Conservation (phyloP, 352 stramenopile genomes). For the Phytophthora lateralis region DNA sequence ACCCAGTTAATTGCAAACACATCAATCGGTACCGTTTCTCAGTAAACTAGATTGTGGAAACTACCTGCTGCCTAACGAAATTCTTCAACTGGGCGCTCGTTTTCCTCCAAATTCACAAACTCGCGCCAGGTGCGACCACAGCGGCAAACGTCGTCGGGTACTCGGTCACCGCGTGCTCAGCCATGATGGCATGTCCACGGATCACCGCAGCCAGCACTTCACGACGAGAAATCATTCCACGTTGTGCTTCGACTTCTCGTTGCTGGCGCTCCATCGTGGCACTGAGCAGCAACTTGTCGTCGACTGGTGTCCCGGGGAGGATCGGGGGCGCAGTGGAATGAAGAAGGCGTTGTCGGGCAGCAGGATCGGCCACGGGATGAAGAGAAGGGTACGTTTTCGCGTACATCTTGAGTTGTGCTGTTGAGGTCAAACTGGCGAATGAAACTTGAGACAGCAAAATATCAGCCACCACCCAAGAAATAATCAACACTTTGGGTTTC, state of each 20-base stretch:
- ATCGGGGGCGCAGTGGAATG: slow-evolving; percentile 19
- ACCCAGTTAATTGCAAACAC: too few relatives aligned
- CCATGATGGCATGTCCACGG: slow-evolving; percentile 17
- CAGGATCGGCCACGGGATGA: slow-evolving; percentile 13
- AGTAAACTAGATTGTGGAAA: too few relatives aligned
- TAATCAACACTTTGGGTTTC: too few relatives aligned
- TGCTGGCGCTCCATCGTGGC: slow-evolving; percentile 23
- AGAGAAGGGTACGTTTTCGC: slow-evolving; percentile 26
- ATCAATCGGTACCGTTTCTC: too few relatives aligned
- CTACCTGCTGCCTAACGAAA: too few relatives aligned
- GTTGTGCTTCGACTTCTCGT: slow-evolving; percentile 23
- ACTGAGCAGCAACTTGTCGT: slow-evolving; percentile 20
- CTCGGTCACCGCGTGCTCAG: slow-evolving; percentile 12
- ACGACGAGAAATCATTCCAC: slow-evolving; percentile 9
- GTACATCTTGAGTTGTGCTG: slow-evolving; percentile 16
- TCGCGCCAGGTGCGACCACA: slow-evolving; percentile 5
- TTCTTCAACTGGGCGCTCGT: too few relatives aligned
- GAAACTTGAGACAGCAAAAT: not conserved
- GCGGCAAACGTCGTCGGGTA: slow-evolving; percentile 20
- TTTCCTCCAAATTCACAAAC: too few relatives aligned
- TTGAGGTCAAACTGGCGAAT: slow-evolving; percentile 8
- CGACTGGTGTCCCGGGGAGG: slow-evolving; percentile 5
- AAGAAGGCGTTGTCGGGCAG: slow-evolving; percentile 14
- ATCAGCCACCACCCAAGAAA: not conserved
- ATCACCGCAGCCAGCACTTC: slow-evolving; percentile 21